A percentile compares a stretch with the other conserved stretches of the same genome.
Conservation (phyloP, 1,284 basidiomycete genomes). For the Sparassis latifolia region DNA sequence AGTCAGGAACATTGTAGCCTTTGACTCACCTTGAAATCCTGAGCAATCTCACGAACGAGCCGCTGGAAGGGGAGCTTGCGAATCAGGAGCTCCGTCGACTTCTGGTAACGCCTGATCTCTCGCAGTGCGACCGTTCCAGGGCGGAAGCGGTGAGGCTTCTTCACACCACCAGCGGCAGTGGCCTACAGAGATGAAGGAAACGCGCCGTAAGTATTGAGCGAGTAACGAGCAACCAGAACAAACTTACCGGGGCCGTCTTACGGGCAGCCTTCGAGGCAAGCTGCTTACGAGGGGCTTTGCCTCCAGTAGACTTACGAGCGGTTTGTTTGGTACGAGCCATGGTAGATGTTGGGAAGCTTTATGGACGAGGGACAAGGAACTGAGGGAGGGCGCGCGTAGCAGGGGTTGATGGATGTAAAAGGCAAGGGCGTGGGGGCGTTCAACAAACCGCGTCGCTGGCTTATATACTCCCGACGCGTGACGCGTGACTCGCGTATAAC, state of each 20-base stretch:
- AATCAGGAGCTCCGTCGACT: conserved; percentile 91
- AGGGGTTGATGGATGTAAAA: conserved; percentile 16
- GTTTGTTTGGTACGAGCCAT: conserved; percentile 73
- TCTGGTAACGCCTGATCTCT: conserved; percentile 97
- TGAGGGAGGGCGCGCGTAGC: conserved; percentile 2
- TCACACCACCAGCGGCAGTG: conserved; percentile 80
- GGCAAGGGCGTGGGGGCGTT: conserved; percentile 14
- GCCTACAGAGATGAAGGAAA: conserved; percentile 18
- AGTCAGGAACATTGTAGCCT: neutral
- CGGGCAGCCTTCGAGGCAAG: conserved; percentile 81
- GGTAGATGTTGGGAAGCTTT: conserved; percentile 9
- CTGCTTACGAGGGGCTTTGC: conserved; percentile 87
- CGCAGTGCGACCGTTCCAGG: conserved; percentile 97
- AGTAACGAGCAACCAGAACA: conserved; percentile 3
- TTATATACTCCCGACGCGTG: conserved; percentile 20
- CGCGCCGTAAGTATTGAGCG: neutral
- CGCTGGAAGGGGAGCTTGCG: conserved; percentile 93
- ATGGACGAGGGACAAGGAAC: conserved; percentile 4
- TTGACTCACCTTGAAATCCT: conserved; percentile 81
- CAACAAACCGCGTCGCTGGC: conserved; percentile 16
- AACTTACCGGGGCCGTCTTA: conserved; percentile 48
- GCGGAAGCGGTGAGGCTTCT: conserved; percentile 96
- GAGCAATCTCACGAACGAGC: conserved; percentile 87
- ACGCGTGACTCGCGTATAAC: conserved; percentile 18
- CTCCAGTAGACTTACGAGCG: conserved; percentile 83